phyloP scores from a whole-genome alignment of 2,329 filamentous ascomycete species.

The Penicillium fuscoglaucum region DNA sequence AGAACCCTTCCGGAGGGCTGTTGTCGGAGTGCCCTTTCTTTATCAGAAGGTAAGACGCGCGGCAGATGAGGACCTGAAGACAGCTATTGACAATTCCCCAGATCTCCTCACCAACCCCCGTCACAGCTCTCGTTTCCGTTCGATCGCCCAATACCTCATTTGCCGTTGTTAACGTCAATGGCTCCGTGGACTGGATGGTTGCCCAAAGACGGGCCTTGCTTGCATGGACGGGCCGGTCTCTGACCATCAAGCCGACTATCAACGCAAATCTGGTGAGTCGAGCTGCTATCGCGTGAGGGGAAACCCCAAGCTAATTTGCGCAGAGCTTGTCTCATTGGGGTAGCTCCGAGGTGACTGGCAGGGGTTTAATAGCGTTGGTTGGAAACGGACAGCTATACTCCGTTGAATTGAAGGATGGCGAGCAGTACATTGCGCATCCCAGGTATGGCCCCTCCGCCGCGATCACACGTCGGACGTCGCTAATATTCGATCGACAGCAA shows the following conservation, averaged over 20 bases:
- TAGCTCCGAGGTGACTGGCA: constrained; percentile 80
- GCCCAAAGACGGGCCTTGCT: constrained; percentile 82
- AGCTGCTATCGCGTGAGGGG: background rate
- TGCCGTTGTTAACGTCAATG: constrained; percentile 83
- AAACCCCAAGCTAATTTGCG: constrained; percentile 38
- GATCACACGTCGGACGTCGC: background rate
- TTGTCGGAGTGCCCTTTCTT: constrained; percentile 86
- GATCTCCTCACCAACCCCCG: constrained; percentile 80
- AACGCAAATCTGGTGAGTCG: constrained; percentile 65
- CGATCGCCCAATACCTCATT: constrained; percentile 86
- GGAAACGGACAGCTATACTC: constrained; percentile 90
- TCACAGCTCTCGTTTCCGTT: constrained; percentile 85
- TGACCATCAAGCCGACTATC: constrained; percentile 72
- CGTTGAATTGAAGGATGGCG: constrained; percentile 74
- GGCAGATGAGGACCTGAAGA: background rate
- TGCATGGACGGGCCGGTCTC: constrained; percentile 93
- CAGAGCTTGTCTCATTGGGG: constrained; percentile 83
- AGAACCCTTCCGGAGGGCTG: constrained; percentile 75
- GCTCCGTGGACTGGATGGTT: constrained; percentile 92
- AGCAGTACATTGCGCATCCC: constrained; percentile 89
- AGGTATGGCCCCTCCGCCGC: constrained; percentile 43
- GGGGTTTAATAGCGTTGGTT: constrained; percentile 79
- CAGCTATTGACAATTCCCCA: constrained; percentile 38
- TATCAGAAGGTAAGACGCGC: constrained; percentile 65
- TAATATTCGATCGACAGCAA: constrained; percentile 56